These are phyloP conservation scores for Noccaea bulbosa DNA, from an alignment of 345 rosid species.

Conservation along the genomic window DNA sequence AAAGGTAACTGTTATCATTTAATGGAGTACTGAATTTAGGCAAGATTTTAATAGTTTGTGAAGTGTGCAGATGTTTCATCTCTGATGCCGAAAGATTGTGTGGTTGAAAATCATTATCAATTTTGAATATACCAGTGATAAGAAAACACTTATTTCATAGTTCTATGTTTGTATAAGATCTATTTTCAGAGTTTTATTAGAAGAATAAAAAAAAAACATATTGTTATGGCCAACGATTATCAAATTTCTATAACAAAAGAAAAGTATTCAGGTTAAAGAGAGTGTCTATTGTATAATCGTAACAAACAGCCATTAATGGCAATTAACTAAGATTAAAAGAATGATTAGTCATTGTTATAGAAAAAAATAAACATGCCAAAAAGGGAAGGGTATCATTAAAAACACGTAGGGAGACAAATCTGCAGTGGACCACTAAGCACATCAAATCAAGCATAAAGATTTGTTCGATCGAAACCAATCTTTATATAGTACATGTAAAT, in stretches of 20 bases:
- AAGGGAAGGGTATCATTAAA: slow-evolving; percentile 31
- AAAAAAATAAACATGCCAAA: slow-evolving; percentile 37
- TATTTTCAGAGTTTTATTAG: background rate
- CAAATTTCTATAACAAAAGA: background rate
- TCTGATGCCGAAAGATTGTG: background rate
- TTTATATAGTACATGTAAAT: slow-evolving; percentile 11
- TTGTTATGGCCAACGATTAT: background rate
- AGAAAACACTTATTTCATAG: background rate
- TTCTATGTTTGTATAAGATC: background rate
- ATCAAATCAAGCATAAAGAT: slow-evolving; percentile 31
- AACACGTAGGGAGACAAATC: slow-evolving; percentile 38
- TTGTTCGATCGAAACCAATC: slow-evolving; percentile 12
- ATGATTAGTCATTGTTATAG: slow-evolving; percentile 13
- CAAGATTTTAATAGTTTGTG: background rate
- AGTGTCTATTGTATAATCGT: slow-evolving; percentile 1
- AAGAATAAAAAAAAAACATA: background rate
- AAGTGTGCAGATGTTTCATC: background rate
- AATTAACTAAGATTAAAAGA: background rate
- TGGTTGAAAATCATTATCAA: background rate
- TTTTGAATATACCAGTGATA: background rate
- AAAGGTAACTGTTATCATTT: background rate
- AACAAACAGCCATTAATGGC: slow-evolving; percentile 29
- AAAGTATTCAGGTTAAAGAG: slow-evolving; percentile 17
- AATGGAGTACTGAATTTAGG: background rate
- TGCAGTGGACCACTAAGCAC: slow-evolving; percentile 34